Conservation (phyloP, 148 eudicot species). For the Hydrangea macrophylla region DNA sequence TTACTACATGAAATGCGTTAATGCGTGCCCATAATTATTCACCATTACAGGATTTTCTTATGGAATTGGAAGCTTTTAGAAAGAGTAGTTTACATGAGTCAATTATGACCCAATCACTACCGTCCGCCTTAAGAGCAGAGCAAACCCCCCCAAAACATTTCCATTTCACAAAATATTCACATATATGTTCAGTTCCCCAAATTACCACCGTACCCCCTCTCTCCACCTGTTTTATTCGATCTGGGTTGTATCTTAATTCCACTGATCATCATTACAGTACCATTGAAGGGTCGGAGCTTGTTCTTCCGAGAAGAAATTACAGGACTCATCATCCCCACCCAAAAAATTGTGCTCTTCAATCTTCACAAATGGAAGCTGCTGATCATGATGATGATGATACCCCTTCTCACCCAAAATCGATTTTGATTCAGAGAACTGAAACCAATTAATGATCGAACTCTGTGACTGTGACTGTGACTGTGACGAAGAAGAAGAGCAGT, state of each 20-base stretch:
- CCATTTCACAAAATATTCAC: conserved; percentile 11
- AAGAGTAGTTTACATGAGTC: too few species aligned
- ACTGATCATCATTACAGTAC: conserved; percentile 27
- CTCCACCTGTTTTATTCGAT: background rate
- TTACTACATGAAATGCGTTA: too few species aligned
- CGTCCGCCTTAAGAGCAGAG: too few species aligned
- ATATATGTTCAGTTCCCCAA: background rate
- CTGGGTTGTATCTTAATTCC: conserved; percentile 13
- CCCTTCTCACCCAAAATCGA: conserved; percentile 26
- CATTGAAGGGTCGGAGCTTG: conserved; percentile 31
- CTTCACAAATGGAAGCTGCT: conserved; percentile 72
- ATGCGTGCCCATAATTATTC: too few species aligned
- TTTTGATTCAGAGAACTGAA: conserved; percentile 36
- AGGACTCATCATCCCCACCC: conserved; percentile 78
- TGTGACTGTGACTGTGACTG: conserved; percentile 15
- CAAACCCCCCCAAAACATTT: too few species aligned
- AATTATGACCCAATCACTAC: too few species aligned
- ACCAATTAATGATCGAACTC: conserved; percentile 23
- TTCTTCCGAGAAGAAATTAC: conserved; percentile 46
- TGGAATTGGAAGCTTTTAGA: too few species aligned
- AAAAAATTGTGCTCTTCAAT: conserved; percentile 86
- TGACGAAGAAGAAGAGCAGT: background rate
- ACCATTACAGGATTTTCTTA: too few species aligned
- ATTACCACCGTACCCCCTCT: too few species aligned
- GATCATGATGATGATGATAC: too few species aligned